phyloP scores from a whole-genome alignment of 2,329 filamentous ascomycete genomes.

The Volutella citrinella region DNA sequence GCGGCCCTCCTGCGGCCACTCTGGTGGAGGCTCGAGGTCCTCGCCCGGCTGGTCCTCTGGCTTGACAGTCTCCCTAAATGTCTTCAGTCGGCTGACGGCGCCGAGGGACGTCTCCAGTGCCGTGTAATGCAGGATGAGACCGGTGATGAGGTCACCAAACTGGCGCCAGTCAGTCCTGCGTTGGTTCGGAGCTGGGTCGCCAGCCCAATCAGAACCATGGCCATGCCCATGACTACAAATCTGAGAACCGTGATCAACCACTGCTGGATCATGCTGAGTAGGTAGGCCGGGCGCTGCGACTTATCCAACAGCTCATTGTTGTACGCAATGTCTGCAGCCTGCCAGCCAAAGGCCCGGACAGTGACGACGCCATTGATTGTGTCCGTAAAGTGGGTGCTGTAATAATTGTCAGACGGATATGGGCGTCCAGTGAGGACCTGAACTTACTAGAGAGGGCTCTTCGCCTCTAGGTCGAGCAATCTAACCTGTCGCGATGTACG shows the following conservation, averaged over 20 bases:
- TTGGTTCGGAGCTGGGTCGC: conserved; percentile 40
- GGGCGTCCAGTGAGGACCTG: too few species aligned
- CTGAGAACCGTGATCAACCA: conserved; percentile 54
- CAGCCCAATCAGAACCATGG: conserved; percentile 44
- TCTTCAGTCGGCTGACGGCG: conserved; percentile 18
- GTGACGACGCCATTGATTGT: conserved; percentile 54
- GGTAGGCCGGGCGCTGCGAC: conserved; percentile 56
- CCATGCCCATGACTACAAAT: conserved; percentile 46
- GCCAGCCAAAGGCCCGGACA: conserved; percentile 56
- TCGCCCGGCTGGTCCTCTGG: conserved; percentile 21
- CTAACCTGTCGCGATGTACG: conserved; percentile 59
- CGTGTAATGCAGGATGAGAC: conserved; percentile 19
- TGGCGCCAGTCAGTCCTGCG: conserved; percentile 37
- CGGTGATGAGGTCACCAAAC: conserved; percentile 24
- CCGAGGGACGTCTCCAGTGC: conserved; percentile 21
- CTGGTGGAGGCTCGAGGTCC: conserved; percentile 13
- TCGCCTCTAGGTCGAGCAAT: conserved; percentile 59
- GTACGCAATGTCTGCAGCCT: conserved; percentile 27
- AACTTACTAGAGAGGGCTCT: conserved; percentile 43
- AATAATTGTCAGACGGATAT: fast-evolving
- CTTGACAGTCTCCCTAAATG: conserved; percentile 22
- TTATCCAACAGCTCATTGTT: conserved; percentile 49
- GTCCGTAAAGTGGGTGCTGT: conserved; percentile 50
- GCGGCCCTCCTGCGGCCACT: conserved; percentile 30
- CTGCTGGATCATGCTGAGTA: conserved; percentile 54